These are phyloP conservation scores for Xylariaceae sp. DNA, from an alignment of 2,329 filamentous ascomycete genomes.

Conservation along the genomic window DNA sequence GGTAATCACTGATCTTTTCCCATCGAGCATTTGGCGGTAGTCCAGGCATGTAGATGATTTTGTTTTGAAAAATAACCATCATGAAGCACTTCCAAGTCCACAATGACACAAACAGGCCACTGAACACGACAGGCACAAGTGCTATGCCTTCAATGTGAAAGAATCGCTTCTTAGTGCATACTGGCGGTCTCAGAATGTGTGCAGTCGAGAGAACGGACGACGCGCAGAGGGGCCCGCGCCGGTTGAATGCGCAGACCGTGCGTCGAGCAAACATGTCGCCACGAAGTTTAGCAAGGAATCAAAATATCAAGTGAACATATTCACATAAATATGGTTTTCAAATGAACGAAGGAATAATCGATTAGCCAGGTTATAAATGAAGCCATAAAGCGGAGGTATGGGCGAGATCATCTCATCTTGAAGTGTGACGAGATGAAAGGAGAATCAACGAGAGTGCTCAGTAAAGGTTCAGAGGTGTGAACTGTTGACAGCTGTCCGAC, in stretches of 20 bases:
- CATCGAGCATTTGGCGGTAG: conserved; percentile 64
- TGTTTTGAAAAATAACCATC: conserved; percentile 73
- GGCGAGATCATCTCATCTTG: neutral
- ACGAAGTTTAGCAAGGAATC: conserved; percentile 1
- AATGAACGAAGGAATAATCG: too few relatives aligned
- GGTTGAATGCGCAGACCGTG: conserved; percentile 10
- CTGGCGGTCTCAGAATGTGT: conserved; percentile 20
- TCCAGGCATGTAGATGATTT: conserved; percentile 76
- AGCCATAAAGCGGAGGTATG: neutral
- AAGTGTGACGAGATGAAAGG: neutral
- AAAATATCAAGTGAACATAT: neutral
- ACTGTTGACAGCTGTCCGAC: neutral
- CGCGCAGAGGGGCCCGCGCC: conserved; percentile 18
- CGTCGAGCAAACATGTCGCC: conserved; percentile 21
- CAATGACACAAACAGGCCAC: conserved; percentile 58
- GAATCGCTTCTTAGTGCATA: conserved; percentile 23
- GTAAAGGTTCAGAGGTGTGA: neutral
- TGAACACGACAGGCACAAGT: conserved; percentile 63
- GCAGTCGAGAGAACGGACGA: conserved; percentile 16
- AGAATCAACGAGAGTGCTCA: neutral
- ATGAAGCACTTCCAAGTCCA: conserved; percentile 66
- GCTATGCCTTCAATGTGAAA: conserved; percentile 42
- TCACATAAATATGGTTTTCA: too few relatives aligned
- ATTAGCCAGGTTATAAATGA: neutral
- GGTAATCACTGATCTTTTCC: conserved; percentile 63